phyloP scores from a whole-genome alignment of 176 grass and related monocot genomes.

The Oryza glumipatula region DNA sequence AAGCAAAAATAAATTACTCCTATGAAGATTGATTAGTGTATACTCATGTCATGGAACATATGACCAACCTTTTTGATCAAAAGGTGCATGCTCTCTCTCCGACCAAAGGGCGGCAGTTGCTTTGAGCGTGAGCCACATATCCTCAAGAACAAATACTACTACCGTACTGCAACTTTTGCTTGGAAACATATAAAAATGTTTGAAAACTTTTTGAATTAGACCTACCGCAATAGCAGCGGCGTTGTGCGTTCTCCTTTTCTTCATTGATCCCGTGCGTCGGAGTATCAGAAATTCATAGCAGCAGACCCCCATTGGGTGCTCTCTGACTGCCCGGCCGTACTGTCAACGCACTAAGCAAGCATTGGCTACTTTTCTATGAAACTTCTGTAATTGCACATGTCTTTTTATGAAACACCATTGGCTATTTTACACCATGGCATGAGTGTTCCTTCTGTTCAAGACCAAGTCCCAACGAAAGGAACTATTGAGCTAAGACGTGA shows the following conservation, averaged over 20 bases:
- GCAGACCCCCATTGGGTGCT: no score
- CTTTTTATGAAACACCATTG: background rate
- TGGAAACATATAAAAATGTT: conserved; percentile 28
- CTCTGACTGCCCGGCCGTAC: no score
- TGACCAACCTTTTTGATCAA: background rate
- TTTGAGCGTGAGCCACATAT: conserved; percentile 18
- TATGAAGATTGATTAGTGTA: background rate
- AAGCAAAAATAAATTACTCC: background rate
- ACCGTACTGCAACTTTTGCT: conserved; percentile 16
- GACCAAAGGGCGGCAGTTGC: conserved; percentile 40
- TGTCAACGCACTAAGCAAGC: conserved; percentile 3
- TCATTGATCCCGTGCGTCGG: conserved; percentile 11
- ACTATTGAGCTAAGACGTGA: background rate
- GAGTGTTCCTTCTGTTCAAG: background rate
- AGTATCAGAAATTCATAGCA: background rate
- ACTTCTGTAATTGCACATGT: background rate
- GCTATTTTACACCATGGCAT: conserved; percentile 16
- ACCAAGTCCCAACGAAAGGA: background rate
- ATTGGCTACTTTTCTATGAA: no score
- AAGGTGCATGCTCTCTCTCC: conserved; percentile 14
- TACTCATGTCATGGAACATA: background rate
- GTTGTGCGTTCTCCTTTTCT: background rate
- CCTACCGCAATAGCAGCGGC: conserved; percentile 43
- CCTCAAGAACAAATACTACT: background rate
- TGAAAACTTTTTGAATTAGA: conserved; percentile 25